Conservation (phyloP, 345 rosid genomes). For the Populus davidiana region DNA sequence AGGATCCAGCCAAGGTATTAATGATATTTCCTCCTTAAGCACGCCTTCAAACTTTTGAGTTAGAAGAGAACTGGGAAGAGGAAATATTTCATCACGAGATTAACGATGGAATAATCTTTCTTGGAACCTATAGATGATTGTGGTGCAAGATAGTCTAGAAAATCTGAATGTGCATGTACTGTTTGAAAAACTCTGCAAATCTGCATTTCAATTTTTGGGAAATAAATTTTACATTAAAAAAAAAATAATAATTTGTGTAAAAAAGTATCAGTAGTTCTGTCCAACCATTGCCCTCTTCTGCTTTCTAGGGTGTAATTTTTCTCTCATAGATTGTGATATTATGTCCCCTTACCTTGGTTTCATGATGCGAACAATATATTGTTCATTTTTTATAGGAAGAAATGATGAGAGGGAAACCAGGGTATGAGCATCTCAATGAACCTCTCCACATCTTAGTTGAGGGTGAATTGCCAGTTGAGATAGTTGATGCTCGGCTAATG, state of each 20-base stretch:
- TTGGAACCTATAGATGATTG: neutral
- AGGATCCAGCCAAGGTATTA: constrained; percentile 77
- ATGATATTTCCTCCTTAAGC: neutral
- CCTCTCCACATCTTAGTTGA: constrained; percentile 93
- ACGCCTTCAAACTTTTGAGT: neutral
- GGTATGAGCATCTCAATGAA: constrained; percentile 91
- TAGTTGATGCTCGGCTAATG: constrained; percentile 80
- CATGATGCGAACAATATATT: neutral
- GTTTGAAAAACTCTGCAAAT: neutral
- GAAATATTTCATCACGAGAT: neutral
- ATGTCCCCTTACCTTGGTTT: no score
- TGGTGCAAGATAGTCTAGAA: neutral
- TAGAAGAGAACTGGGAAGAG: neutral
- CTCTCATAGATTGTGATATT: no score
- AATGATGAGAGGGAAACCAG: constrained; percentile 92
- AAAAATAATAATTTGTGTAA: neutral
- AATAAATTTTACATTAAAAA: neutral
- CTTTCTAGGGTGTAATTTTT: neutral
- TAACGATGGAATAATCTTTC: neutral
- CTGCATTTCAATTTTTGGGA: neutral
- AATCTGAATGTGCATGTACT: neutral
- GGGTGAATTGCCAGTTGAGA: constrained; percentile 89
- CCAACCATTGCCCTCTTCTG: neutral
- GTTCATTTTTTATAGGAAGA: constrained; percentile 60
- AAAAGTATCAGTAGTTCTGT: neutral